These are phyloP conservation scores for Begonia fuchsioides DNA, from an alignment of 306 rosid genomes.

Conservation along the genomic window DNA sequence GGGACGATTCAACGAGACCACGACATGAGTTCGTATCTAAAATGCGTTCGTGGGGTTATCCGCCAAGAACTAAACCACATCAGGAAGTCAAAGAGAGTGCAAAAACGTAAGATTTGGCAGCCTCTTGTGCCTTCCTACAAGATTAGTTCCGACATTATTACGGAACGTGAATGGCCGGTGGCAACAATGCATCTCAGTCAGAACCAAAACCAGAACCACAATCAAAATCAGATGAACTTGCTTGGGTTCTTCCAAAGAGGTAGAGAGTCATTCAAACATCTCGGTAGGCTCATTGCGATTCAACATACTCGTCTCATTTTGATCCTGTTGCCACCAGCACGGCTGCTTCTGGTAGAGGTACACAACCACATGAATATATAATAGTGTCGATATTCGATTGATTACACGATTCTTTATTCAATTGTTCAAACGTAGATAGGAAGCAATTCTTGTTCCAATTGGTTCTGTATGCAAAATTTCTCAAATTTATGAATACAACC, in stretches of 20 bases:
- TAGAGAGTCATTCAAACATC: constrained; percentile 49
- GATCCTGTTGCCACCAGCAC: constrained; percentile 51
- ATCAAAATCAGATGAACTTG: constrained; percentile 37
- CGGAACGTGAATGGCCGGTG: constrained; percentile 32
- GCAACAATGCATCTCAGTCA: constrained; percentile 22
- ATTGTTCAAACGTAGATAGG: constrained; percentile 18
- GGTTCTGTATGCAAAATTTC: too few relatives aligned
- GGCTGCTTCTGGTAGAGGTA: constrained; percentile 37
- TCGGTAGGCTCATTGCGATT: constrained; percentile 64
- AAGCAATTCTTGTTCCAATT: not conserved
- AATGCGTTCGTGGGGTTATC: constrained; percentile 46
- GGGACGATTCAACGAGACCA: constrained; percentile 85
- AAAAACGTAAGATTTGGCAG: constrained; percentile 75
- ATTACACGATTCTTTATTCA: constrained; percentile 67
- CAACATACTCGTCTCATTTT: constrained; percentile 71
- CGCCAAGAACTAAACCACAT: constrained; percentile 79
- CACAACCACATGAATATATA: constrained; percentile 25
- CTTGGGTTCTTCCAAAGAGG: constrained; percentile 49
- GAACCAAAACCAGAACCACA: constrained; percentile 29
- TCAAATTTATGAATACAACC: too few relatives aligned
- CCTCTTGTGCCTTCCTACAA: constrained; percentile 28
- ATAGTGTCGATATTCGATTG: not conserved
- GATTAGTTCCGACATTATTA: constrained; percentile 22
- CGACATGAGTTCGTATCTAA: constrained; percentile 73
- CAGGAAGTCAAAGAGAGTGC: constrained; percentile 43